Evolutionary conservation across 1,139 yeast genomes (phyloP).

Genomic region (Candida sanyaensis): DNA sequence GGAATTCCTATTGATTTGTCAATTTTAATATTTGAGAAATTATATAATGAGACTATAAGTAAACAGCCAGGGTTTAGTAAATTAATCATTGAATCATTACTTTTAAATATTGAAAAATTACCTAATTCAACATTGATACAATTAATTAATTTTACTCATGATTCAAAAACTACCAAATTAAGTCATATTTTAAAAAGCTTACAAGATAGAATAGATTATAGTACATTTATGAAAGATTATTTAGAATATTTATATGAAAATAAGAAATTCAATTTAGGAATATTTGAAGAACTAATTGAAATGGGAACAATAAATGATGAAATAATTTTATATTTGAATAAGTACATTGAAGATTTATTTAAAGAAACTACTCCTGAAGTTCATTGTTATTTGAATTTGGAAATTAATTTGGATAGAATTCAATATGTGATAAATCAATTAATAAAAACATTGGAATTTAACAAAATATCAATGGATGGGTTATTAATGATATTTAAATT

Average conservation of each 20-base stretch:
- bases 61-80: constrained; percentile 7
- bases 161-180: constrained; percentile 17
- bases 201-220: constrained; percentile 5
- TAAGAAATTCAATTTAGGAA: constrained; percentile 19
- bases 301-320: constrained; percentile 16
- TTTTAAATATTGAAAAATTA: constrained; percentile 15
- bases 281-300: constrained; percentile 25
- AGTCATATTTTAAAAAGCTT: constrained; percentile 16
- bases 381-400: constrained; percentile 38
- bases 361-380: constrained; percentile 28
- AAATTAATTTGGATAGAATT: constrained; percentile 32
- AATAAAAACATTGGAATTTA: constrained; percentile 13
- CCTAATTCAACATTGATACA: constrained; percentile 23
- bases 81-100: constrained; percentile 5
- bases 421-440: constrained; percentile 21
- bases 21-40: constrained; percentile 8
- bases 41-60: not conserved
- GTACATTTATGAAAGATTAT: constrained; percentile 24
- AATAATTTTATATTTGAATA: constrained; percentile 23
- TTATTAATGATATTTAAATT: constrained; percentile 22
- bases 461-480: constrained; percentile 13
- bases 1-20: constrained; percentile 8
- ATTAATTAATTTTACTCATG: constrained; percentile 25
- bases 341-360: constrained; percentile 33
- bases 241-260: constrained; percentile 20